phyloP scores from a whole-genome alignment of 768 basidiomycete species.

The Omphalotus guepiniiformis region DNA sequence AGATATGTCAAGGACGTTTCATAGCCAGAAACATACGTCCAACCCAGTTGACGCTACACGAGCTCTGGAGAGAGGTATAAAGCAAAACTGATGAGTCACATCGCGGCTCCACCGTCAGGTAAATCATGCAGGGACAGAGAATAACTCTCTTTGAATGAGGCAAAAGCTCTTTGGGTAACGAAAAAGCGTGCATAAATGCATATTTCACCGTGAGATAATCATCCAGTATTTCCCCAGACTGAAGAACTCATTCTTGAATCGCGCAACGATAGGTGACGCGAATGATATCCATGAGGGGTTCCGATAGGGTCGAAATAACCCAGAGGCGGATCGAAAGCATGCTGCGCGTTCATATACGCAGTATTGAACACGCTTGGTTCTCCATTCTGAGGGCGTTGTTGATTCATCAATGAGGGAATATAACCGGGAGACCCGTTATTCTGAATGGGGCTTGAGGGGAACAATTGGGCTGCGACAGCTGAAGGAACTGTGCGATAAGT shows the following conservation, averaged over 20 bases:
- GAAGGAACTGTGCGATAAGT: background rate
- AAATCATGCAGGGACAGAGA: too few species aligned
- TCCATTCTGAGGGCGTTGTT: background rate
- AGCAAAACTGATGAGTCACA: too few species aligned
- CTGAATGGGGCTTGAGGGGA: background rate
- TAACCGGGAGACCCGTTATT: background rate
- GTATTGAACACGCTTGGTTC: background rate
- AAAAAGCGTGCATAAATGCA: too few species aligned
- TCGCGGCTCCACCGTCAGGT: too few species aligned
- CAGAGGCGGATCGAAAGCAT: background rate
- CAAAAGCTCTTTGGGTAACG: too few species aligned
- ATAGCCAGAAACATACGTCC: too few species aligned
- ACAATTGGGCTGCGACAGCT: background rate
- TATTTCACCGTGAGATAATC: conserved; percentile 5
- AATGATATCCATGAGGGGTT: conserved; percentile 18
- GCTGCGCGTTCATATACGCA: background rate
- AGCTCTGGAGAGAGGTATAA: too few species aligned
- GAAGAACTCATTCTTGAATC: conserved; percentile 24
- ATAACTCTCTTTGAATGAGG: too few species aligned
- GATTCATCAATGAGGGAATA: background rate
- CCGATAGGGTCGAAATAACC: conserved; percentile 4
- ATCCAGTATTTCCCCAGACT: conserved; percentile 32
- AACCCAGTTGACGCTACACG: too few species aligned
- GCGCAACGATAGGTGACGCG: conserved; percentile 25
- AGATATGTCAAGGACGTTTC: too few species aligned